Conservation (phyloP, 176 grass and related monocot species). For the Phragmites australis region DNA sequence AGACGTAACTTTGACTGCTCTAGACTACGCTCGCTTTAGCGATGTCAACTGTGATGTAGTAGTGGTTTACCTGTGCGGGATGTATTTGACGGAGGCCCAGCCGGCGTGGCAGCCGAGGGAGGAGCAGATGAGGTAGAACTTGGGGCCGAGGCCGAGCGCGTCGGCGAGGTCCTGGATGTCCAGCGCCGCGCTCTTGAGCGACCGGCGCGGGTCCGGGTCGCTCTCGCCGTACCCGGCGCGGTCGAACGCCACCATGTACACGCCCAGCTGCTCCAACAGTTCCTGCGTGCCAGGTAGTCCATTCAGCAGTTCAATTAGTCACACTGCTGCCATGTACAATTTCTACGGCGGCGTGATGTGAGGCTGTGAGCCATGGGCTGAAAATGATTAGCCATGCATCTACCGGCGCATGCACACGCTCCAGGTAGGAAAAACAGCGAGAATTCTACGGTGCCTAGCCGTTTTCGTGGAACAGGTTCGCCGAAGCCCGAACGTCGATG, state of each 20-base stretch:
- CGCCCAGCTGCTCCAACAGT: conserved; percentile 61
- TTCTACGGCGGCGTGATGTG: not conserved
- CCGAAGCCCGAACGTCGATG: not conserved
- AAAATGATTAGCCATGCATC: not conserved
- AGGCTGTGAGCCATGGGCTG: not conserved
- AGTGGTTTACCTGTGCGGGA: conserved; percentile 42
- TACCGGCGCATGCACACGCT: not conserved
- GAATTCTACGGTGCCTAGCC: not conserved
- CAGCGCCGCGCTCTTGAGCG: conserved; percentile 51
- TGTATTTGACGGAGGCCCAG: conserved; percentile 72
- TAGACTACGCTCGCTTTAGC: no score
- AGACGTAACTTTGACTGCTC: no score
- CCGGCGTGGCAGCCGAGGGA: conserved; percentile 73
- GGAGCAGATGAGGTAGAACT: conserved; percentile 63
- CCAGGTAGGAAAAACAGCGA: not conserved
- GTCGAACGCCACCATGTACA: conserved; percentile 82
- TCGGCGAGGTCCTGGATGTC: conserved; percentile 78
- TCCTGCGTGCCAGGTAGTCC: conserved; percentile 14
- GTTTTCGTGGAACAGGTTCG: not conserved
- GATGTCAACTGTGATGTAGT: no score
- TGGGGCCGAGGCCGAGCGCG: conserved; percentile 56
- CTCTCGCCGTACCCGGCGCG: conserved; percentile 83
- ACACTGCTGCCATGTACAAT: not conserved
- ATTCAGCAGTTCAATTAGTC: not conserved
- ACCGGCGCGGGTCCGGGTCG: conserved; percentile 60